Evolutionary conservation across 2,329 filamentous ascomycete genomes (phyloP).

Genomic region (Cladosporium sp.): DNA sequence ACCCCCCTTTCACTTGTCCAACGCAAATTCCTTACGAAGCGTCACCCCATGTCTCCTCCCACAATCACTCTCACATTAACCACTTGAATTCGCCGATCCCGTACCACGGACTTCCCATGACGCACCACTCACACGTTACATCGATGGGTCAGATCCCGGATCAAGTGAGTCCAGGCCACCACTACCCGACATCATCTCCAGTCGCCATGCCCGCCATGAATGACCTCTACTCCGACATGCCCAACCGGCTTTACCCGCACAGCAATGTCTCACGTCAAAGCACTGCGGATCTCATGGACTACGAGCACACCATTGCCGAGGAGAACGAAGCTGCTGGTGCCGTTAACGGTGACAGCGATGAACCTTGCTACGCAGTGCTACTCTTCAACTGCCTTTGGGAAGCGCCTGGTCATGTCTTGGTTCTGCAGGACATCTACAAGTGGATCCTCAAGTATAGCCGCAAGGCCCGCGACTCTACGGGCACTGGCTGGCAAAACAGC

Average conservation of each 20-base stretch:
- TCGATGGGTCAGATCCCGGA: neutral
- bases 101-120: neutral
- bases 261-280: neutral
- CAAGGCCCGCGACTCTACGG: constrained; percentile 59
- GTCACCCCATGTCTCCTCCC: neutral
- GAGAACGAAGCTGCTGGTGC: constrained; percentile 2
- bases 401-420: constrained; percentile 63
- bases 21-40: neutral
- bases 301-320: neutral
- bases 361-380: constrained; percentile 65
- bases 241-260: neutral
- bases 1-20: neutral
- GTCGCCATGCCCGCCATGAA: neutral
- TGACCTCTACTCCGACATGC: neutral
- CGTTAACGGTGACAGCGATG: constrained; percentile 18
- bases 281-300: constrained; percentile 3
- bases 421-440: constrained; percentile 79
- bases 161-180: neutral
- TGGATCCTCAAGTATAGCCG: constrained; percentile 83
- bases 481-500: constrained; percentile 84
- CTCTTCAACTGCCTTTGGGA: constrained; percentile 73
- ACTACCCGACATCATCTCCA: neutral
- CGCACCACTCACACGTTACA: neutral
- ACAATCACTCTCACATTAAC: neutral
- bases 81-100: neutral